A percentile compares a stretch with the other conserved stretches of the same genome.
Conservation (phyloP, 164 flowering plant species). For the Nymphaea colorata region DNA sequence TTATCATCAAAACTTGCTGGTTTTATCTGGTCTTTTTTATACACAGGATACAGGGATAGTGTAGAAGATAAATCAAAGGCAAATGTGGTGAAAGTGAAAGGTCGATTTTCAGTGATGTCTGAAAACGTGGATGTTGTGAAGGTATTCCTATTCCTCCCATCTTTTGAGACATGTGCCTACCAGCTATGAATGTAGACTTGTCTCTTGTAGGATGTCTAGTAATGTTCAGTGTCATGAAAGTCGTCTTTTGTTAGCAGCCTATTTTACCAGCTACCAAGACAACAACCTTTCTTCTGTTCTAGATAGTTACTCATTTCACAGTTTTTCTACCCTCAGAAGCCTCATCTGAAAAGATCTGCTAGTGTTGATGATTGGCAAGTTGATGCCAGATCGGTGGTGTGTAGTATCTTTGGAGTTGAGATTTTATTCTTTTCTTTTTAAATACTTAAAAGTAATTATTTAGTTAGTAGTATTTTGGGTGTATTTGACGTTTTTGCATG, state of each 20-base stretch:
- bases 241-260: constrained; percentile 43
- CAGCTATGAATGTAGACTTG: too few relatives aligned
- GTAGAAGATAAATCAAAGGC: constrained; percentile 84
- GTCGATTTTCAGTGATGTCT: constrained; percentile 94
- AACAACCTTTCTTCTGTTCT: too few relatives aligned
- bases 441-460: too few relatives aligned
- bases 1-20: background rate
- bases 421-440: too few relatives aligned
- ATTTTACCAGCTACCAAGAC: background rate
- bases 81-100: constrained; percentile 87
- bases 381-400: constrained; percentile 61
- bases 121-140: constrained; percentile 84
- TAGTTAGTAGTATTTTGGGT: too few relatives aligned
- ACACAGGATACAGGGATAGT: constrained; percentile 67
- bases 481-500: too few relatives aligned
- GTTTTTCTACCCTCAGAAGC: constrained; percentile 34
- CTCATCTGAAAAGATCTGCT: constrained; percentile 88
- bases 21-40: background rate
- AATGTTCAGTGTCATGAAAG: constrained; percentile 50
- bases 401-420: constrained; percentile 4
- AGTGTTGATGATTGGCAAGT: constrained; percentile 90
- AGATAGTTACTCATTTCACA: too few relatives aligned
- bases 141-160: constrained; percentile 25
- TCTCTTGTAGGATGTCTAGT: constrained; percentile 53
- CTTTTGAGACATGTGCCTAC: too few relatives aligned